Evolutionary conservation across 1,284 basidiomycete genomes (phyloP), one percentile per base, ranked within the genome.

Genomic region (Boletus sp.): DNA sequence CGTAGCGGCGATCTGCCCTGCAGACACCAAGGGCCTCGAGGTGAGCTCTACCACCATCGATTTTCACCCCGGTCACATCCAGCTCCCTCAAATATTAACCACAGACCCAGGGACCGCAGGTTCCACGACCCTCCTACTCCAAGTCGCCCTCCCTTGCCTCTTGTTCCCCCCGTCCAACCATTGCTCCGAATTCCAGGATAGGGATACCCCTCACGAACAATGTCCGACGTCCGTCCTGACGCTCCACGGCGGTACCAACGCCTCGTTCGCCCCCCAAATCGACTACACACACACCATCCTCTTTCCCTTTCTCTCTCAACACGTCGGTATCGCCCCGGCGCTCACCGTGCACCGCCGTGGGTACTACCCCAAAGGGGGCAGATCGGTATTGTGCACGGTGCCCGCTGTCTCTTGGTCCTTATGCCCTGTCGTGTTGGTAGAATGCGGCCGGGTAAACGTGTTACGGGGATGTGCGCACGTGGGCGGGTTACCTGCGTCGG

Each of bases 311-410:
- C 71, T 90, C 44, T 74, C 73, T n/a, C 76, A 71, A 17, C 84
- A 87, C 68, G 84, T 90, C 69, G 79, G 79, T 14, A 61, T 88
- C 46, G 65, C 72, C 0, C 76, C 81, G 5, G 70, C 75, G 5
- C 69, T 91, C 21, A 71, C 79, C 27, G 71, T 90, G 43, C 68
- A 73, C 33, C 80, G 77, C 60, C 79, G 89, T 10, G 89, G 89
- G 0, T 91, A 90, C 74, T 88, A 76, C 66, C 89, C 89, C 0
- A 85, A 80, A 67, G 89, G 90, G 43, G 89, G 89, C 9, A 90
- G 89, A 0, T 78, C 83, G 55, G 77, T 91, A 14, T 64, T 71
- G 4, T 77, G 85, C 56, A 74, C 70, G 3, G 74, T 88, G 5
- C 73, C 74, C 2, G 78, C 82, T 0, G 67, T 76, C 3, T 44